Evolutionary conservation across 2,329 filamentous ascomycete species (phyloP).

Genomic region (Diaporthe ilicicola): DNA sequence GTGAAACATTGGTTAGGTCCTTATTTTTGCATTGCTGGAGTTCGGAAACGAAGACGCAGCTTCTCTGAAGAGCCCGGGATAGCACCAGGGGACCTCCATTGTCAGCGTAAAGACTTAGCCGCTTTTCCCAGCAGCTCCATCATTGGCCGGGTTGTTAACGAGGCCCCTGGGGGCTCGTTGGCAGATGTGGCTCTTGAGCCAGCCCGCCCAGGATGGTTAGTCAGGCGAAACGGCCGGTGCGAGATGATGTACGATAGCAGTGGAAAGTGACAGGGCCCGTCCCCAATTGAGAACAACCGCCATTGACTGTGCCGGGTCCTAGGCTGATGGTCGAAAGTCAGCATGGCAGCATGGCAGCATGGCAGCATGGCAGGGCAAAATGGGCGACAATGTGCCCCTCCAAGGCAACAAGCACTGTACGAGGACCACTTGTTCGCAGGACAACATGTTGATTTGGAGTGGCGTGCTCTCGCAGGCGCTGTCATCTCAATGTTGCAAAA

Average conservation of each 20-base stretch:
- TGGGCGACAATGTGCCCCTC: too few relatives aligned
- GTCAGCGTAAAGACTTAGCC: not conserved
- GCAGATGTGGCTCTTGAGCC: constrained; percentile 1
- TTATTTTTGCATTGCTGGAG: not conserved
- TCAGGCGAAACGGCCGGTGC: constrained; percentile 14
- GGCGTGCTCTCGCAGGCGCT: too few relatives aligned
- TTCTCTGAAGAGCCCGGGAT: not conserved
- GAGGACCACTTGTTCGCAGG: too few relatives aligned
- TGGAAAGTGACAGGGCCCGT: not conserved
- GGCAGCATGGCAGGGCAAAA: too few relatives aligned
- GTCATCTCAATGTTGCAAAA: too few relatives aligned
- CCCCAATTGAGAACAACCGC: not conserved
- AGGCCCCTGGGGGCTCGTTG: not conserved
- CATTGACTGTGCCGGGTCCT: not conserved
- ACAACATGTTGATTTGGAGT: too few relatives aligned
- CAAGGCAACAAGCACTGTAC: too few relatives aligned
- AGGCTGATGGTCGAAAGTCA: not conserved
- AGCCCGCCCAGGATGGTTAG: not conserved
- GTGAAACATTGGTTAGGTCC: constrained; percentile 2
- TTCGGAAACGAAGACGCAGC: not conserved
- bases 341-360: too few relatives aligned
- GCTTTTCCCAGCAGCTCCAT: not conserved
- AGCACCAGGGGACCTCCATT: too few relatives aligned
- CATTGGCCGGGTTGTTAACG: not conserved
- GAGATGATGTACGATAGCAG: not conserved